A percentile compares a stretch with the other conserved stretches of the same genome.
phyloP scores from a whole-genome alignment of 169 alveolate genomes.

The Eimeria zaria region DNA sequence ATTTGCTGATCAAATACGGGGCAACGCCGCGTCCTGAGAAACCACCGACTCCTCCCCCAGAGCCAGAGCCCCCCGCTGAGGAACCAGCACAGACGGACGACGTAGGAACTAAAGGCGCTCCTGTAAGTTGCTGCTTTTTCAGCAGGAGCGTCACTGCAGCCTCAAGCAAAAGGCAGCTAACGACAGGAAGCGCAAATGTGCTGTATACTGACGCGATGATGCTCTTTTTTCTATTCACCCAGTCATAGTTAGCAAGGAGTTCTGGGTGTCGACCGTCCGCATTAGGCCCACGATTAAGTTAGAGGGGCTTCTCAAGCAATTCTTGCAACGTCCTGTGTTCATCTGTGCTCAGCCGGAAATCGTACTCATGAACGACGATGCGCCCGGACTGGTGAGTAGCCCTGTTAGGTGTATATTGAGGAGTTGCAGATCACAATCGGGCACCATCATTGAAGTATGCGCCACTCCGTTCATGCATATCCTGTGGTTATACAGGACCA shows the following conservation, averaged over 20 bases:
- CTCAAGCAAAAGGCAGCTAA: neutral
- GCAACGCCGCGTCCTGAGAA: conserved; percentile 76
- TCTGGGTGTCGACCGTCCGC: neutral
- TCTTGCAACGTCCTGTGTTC: neutral
- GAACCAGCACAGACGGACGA: neutral
- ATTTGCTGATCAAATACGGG: conserved; percentile 53
- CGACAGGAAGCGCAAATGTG: neutral
- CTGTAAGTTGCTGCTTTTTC: neutral
- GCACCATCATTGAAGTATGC: neutral
- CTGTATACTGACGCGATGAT: neutral
- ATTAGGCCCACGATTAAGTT: neutral
- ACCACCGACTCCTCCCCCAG: conserved; percentile 81
- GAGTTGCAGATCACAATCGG: neutral
- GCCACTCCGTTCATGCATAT: neutral
- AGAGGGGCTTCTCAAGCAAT: neutral
- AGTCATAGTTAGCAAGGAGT: neutral
- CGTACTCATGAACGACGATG: conserved; percentile 46
- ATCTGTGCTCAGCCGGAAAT: conserved; percentile 34
- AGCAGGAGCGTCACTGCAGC: neutral
- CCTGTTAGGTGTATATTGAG: neutral
- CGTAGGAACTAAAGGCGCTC: neutral
- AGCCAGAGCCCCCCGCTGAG: conserved; percentile 52
- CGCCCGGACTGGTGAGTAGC: conserved; percentile 60
- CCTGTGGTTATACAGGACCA: conserved; percentile 59
- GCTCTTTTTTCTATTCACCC: neutral